phyloP scores from a whole-genome alignment of 495 filamentous ascomycete species.

The Tuber umbilicatum region DNA sequence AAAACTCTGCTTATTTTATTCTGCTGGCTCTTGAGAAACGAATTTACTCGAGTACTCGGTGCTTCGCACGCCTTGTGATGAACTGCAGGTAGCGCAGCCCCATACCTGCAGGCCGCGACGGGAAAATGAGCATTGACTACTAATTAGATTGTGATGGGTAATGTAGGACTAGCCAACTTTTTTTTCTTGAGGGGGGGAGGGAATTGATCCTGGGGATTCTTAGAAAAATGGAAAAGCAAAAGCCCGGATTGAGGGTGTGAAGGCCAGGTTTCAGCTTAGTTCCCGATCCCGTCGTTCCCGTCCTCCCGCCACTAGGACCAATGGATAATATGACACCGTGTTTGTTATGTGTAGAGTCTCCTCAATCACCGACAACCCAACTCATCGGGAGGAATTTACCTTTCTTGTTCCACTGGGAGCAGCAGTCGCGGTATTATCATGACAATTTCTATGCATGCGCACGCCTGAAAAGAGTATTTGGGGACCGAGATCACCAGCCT shows the following conservation, averaged over 20 bases:
- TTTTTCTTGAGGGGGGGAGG: background rate
- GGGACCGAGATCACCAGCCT: background rate
- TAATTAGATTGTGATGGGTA: background rate
- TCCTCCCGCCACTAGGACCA: background rate
- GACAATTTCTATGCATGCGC: background rate
- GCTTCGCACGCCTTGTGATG: background rate
- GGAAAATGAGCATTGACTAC: background rate
- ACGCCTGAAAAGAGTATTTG: background rate
- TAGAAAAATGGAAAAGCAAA: background rate
- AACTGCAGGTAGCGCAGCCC: background rate
- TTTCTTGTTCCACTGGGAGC: background rate
- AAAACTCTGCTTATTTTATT: background rate
- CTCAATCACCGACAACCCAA: background rate
- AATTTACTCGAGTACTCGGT: background rate
- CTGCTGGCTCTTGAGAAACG: background rate
- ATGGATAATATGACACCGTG: background rate
- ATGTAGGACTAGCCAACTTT: background rate
- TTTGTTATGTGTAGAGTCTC: background rate
- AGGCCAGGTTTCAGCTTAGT: background rate
- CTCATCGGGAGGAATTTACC: background rate
- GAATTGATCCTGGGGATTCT: background rate
- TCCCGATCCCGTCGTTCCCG: background rate
- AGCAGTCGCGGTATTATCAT: background rate
- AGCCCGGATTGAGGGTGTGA: background rate
- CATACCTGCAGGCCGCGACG: background rate